Conservation (phyloP, 148 eudicot species). For the Cornus controversa region DNA sequence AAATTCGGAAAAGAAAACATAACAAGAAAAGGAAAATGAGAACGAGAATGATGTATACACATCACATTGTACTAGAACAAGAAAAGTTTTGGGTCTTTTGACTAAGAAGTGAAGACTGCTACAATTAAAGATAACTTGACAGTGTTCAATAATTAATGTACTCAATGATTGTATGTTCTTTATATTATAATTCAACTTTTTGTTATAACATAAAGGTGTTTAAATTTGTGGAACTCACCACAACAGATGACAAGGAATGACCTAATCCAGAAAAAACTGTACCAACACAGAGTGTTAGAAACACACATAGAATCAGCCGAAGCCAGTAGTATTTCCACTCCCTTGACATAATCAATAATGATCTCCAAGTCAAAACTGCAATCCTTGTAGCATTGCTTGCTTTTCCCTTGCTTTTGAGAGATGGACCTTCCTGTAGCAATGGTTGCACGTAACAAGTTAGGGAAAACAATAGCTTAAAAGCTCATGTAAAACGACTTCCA, state of each 20-base stretch:
- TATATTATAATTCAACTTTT: neutral
- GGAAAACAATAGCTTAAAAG: neutral
- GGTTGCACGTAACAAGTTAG: conserved; percentile 14
- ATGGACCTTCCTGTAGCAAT: conserved; percentile 73
- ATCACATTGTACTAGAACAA: neutral
- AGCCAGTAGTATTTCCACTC: conserved; percentile 99
- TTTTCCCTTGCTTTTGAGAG: conserved; percentile 87
- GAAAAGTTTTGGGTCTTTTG: neutral
- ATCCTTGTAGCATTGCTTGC: conserved; percentile 67
- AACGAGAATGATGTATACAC: neutral
- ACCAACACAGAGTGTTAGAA: conserved; percentile 81
- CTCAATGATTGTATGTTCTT: neutral
- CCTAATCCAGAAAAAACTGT: conserved; percentile 87
- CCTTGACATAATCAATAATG: conserved; percentile 88
- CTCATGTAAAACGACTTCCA: neutral
- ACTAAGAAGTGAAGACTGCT: neutral
- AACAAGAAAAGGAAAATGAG: neutral
- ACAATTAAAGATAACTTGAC: neutral
- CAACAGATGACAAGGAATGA: conserved; percentile 95
- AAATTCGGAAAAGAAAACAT: neutral
- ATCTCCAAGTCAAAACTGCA: conserved; percentile 93
- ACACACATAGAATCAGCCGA: conserved; percentile 77
- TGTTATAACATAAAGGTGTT: neutral
- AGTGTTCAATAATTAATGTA: neutral
- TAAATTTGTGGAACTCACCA: conserved; percentile 48